Evolutionary conservation across 108 stramenopile genomes (phyloP), one percentile per base, ranked within the genome.

Genomic region (Aureococcus anophagefferens): DNA sequence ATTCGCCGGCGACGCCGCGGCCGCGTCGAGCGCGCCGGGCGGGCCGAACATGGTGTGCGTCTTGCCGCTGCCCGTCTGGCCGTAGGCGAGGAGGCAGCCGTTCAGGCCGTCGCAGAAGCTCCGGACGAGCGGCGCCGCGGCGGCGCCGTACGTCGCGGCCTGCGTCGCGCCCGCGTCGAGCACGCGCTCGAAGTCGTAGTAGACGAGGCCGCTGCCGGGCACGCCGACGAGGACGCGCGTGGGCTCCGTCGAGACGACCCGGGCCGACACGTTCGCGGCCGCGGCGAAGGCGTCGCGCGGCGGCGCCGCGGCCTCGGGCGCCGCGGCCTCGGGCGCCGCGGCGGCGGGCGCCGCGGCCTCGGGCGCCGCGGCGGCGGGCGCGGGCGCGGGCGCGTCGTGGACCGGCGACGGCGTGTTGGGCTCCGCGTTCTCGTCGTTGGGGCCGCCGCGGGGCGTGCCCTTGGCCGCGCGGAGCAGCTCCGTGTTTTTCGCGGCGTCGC

Each of bases 41-140:
- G 74, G 74, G 31, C 88, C 88, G 72, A 86, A 89, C 88, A 90
- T 87, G 18, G 86, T 87, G 70, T 78, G 77, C 13, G 86, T 87
- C 63, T 90, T 90, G 7, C 89, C 89, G 4, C 70, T 62, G 46
- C 88, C 87, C 29, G 89, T 90, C 68, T 88, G 87, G 1, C 90
- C 90, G 72, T 90, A 90, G 17, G 84, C 85, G n/a, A 88, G 62
- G 30, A 80, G 76, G 7, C 88, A 87, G 7, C 79, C 83, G 63
- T 84, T 89, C 72, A 74, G 79, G 5, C 88, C 88, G 46, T 86
- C 84, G 73, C 87, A 72, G 30, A 85, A 73, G 68, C 84, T 84
- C 25, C 67, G 64, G 17, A 89, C 78, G 31, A 87, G 63, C 35
- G 28, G 35, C 31, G 36, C 44, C 28, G 37, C 67, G 34, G 35